These are phyloP conservation scores for Malania oleifera DNA, from an alignment of 164 flowering plant species.

Conservation along the genomic window DNA sequence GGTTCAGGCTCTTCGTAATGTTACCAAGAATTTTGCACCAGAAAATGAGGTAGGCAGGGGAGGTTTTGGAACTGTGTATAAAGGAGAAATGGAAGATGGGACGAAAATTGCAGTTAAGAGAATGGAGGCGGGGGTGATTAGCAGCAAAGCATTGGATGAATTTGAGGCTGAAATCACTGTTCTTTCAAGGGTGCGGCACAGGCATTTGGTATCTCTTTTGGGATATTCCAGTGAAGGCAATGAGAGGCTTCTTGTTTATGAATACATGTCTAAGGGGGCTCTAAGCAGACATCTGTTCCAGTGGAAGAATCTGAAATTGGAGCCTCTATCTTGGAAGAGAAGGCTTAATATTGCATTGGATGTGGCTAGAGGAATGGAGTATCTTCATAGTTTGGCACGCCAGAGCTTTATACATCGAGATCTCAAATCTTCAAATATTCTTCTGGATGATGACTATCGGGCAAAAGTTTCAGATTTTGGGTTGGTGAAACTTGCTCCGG, in stretches of 20 bases:
- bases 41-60: constrained; percentile 76
- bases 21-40: constrained; percentile 54
- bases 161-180: constrained; percentile 76
- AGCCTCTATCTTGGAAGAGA: constrained; percentile 69
- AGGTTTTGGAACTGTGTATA: constrained; percentile 75
- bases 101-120: constrained; percentile 76
- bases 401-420: constrained; percentile 78
- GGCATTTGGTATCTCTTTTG: constrained; percentile 69
- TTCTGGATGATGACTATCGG: constrained; percentile 61
- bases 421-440: constrained; percentile 75
- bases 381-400: constrained; percentile 66
- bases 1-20: constrained; percentile 63
- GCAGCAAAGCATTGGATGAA: constrained; percentile 61
- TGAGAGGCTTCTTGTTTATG: constrained; percentile 74
- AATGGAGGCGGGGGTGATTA: constrained; percentile 62
- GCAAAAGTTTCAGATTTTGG: constrained; percentile 87
- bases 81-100: constrained; percentile 71
- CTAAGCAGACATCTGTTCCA: constrained; percentile 75
- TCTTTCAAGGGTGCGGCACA: constrained; percentile 72
- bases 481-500: constrained; percentile 79
- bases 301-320: constrained; percentile 49
- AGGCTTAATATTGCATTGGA: constrained; percentile 71
- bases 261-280: constrained; percentile 74
- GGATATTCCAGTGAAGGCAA: constrained; percentile 65
- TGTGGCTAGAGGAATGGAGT: constrained; percentile 83